phyloP scores from a whole-genome alignment of 1,284 basidiomycete genomes.

The Pseudomicrostroma phylloplanum region DNA sequence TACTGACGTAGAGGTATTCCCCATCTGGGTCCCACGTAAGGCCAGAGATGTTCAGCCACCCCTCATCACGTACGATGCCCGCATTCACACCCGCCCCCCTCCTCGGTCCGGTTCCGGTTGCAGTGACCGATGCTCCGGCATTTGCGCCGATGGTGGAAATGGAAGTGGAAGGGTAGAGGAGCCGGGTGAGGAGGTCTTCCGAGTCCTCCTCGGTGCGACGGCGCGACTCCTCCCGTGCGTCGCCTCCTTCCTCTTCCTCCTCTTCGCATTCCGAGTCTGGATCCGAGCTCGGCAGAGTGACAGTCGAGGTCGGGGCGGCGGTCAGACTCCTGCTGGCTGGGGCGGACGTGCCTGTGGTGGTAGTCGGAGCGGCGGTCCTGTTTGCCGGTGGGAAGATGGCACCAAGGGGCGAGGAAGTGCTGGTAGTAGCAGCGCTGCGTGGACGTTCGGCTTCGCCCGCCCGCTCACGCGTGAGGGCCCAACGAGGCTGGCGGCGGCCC shows the following conservation, averaged over 20 bases:
- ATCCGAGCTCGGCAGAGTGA: neutral
- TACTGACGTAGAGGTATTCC: conserved; percentile 26
- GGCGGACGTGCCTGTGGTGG: neutral
- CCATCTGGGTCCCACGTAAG: conserved; percentile 35
- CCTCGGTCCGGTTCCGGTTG: conserved; percentile 3
- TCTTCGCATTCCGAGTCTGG: neutral
- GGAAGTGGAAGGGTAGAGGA: conserved; percentile 1
- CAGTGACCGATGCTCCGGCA: neutral
- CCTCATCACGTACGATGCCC: neutral
- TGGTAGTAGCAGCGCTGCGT: neutral
- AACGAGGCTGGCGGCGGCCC: too few species aligned
- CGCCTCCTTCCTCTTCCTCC: neutral
- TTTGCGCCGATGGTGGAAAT: neutral
- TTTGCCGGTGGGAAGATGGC: too few species aligned
- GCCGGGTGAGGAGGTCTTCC: neutral
- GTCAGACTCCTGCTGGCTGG: neutral
- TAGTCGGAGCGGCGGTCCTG: neutral
- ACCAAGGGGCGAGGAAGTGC: neutral
- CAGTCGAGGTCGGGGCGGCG: neutral
- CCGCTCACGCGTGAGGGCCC: too few species aligned
- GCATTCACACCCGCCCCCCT: conserved; percentile 1
- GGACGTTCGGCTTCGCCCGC: too few species aligned
- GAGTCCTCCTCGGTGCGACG: neutral
- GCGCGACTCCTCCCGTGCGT: neutral
- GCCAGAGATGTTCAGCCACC: conserved; percentile 24